These are phyloP conservation scores for Waltergamsia citrina DNA, from an alignment of 2,329 filamentous ascomycete species.

Conservation along the genomic window DNA sequence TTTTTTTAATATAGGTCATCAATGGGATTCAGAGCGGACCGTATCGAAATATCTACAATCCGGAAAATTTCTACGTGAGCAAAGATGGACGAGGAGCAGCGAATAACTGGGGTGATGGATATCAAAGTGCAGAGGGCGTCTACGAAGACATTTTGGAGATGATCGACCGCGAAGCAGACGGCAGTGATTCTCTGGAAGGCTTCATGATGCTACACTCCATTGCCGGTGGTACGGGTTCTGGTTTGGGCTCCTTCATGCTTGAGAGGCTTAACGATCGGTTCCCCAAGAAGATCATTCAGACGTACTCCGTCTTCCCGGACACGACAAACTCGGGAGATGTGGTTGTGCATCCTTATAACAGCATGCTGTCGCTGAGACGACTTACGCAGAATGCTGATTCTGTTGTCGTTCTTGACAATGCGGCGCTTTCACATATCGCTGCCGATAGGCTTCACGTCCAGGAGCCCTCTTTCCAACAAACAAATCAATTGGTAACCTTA, in stretches of 20 bases:
- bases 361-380: constrained; percentile 80
- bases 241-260: constrained; percentile 88
- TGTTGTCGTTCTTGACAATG: constrained; percentile 94
- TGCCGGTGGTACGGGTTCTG: constrained; percentile 90
- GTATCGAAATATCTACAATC: constrained; percentile 99
- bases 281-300: constrained; percentile 98
- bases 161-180: constrained; percentile 97
- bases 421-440: constrained; percentile 84
- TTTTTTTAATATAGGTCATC: constrained; percentile 52
- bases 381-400: constrained; percentile 95
- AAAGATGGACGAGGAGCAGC: constrained; percentile 90
- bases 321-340: constrained; percentile 81
- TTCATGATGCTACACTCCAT: constrained; percentile 99
- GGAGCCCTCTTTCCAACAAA: constrained; percentile 92
- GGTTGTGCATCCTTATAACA: constrained; percentile 98
- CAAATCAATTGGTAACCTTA: constrained; percentile 71
- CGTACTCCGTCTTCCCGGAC: constrained; percentile 96
- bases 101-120: constrained; percentile 98
- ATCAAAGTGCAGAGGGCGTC: constrained; percentile 82
- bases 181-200: constrained; percentile 93
- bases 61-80: constrained; percentile 96
- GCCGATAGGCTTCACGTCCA: constrained; percentile 91
- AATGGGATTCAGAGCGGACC: constrained; percentile 86
- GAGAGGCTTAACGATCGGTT: constrained; percentile 95
- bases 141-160: constrained; percentile 98